These are phyloP conservation scores for Xerocomus amazonicus DNA, from an alignment of 1,284 basidiomycete genomes.

Conservation along the genomic window DNA sequence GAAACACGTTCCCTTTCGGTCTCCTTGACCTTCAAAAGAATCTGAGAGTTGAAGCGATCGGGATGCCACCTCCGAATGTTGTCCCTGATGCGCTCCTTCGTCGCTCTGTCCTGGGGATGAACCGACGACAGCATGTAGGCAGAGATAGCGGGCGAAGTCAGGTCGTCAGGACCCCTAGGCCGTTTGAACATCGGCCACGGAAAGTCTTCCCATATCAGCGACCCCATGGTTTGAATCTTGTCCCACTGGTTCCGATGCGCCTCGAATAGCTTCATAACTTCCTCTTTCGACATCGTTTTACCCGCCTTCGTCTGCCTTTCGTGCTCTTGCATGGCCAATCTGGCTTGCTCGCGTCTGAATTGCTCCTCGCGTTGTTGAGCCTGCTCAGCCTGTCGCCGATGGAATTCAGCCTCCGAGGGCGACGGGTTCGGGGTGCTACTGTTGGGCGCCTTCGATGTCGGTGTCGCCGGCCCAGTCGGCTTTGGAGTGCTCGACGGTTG, in stretches of 20 bases:
- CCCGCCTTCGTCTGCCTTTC: conserved; percentile 44
- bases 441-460: conserved; percentile 20
- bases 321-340: conserved; percentile 37
- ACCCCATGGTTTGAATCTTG: conserved; percentile 36
- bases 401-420: conserved; percentile 48
- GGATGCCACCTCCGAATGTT: conserved; percentile 56
- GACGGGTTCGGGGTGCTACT: conserved; percentile 21
- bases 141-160: conserved; percentile 51
- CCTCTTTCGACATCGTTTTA: conserved; percentile 49
- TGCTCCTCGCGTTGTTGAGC: conserved; percentile 54
- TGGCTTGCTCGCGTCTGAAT: conserved; percentile 57
- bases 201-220: conserved; percentile 53
- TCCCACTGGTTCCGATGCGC: conserved; percentile 58
- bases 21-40: conserved; percentile 49
- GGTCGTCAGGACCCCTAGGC: conserved; percentile 53
- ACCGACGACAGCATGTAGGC: conserved; percentile 58
- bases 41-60: conserved; percentile 48
- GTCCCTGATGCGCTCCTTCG: conserved; percentile 60
- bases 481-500: conserved; percentile 33
- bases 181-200: conserved; percentile 68
- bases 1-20: conserved; percentile 45
- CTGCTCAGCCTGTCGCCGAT: conserved; percentile 54
- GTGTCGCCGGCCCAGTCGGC: conserved; percentile 23
- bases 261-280: conserved; percentile 49
- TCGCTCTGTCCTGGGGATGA: conserved; percentile 47